Conservation (phyloP, 441 rosid species). For the Euphorbia celastroides region DNA sequence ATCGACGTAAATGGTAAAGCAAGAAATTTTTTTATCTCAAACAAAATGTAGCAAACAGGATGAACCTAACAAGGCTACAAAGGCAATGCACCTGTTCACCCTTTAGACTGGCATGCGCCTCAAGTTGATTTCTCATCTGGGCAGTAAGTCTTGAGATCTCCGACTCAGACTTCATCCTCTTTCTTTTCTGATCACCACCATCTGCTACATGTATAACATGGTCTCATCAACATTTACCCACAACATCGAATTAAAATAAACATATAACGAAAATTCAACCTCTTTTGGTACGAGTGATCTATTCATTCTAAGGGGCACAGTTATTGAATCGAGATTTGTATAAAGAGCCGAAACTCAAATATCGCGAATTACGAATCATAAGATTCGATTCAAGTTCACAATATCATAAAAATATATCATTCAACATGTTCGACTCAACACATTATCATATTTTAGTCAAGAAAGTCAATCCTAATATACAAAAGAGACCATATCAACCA, state of each 20-base stretch:
- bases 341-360: too few species aligned
- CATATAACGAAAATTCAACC: background rate
- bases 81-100: constrained; percentile 68
- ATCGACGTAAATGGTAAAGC: background rate
- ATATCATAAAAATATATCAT: too few species aligned
- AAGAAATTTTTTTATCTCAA: background rate
- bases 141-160: constrained; percentile 61
- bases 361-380: too few species aligned
- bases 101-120: constrained; percentile 59
- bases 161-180: constrained; percentile 80
- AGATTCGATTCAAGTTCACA: too few species aligned
- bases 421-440: too few species aligned
- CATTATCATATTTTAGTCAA: too few species aligned
- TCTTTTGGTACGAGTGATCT: background rate
- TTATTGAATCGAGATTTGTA: background rate
- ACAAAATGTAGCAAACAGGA: background rate
- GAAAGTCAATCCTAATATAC: too few species aligned
- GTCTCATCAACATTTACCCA: background rate
- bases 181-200: constrained; percentile 71
- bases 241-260: constrained; percentile 17
- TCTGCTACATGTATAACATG: constrained; percentile 50
- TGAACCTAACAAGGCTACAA: constrained; percentile 14
- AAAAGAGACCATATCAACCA: too few species aligned
- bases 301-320: background rate
- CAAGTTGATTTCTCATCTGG: constrained; percentile 64